Conservation (phyloP, 2,329 filamentous ascomycete genomes). For the Colletotrichum costaricense region DNA sequence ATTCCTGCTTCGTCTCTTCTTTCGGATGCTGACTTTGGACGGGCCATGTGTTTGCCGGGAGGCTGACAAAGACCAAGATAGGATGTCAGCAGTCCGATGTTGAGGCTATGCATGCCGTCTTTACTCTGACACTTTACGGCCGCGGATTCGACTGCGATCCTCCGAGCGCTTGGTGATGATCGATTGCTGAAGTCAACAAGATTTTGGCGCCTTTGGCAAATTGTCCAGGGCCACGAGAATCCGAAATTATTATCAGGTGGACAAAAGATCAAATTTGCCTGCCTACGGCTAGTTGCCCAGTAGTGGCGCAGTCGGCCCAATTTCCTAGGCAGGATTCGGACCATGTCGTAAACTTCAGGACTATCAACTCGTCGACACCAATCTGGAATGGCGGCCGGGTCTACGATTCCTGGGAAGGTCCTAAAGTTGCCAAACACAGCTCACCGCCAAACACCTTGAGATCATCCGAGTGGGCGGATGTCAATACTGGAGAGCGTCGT, state of each 20-base stretch:
- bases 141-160: neutral
- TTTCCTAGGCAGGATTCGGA: constrained; percentile 6
- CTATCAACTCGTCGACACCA: neutral
- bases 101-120: neutral
- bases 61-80: neutral
- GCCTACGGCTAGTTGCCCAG: constrained; percentile 6
- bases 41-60: neutral
- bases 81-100: constrained; percentile 4
- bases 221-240: neutral
- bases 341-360: neutral
- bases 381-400: neutral
- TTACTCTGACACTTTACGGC: neutral
- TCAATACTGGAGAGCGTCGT: neutral
- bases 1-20: neutral
- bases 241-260: neutral
- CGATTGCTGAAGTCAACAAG: neutral
- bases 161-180: neutral
- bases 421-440: neutral
- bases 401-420: neutral
- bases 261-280: constrained; percentile 1
- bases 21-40: constrained; percentile 21
- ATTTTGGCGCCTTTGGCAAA: neutral
- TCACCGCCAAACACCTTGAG: neutral
- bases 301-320: constrained; percentile 4
- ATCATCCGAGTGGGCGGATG: neutral